Evolutionary conservation across 2,329 filamentous ascomycete genomes (phyloP).

Genomic region (Sporothrix pseudoabietina): DNA sequence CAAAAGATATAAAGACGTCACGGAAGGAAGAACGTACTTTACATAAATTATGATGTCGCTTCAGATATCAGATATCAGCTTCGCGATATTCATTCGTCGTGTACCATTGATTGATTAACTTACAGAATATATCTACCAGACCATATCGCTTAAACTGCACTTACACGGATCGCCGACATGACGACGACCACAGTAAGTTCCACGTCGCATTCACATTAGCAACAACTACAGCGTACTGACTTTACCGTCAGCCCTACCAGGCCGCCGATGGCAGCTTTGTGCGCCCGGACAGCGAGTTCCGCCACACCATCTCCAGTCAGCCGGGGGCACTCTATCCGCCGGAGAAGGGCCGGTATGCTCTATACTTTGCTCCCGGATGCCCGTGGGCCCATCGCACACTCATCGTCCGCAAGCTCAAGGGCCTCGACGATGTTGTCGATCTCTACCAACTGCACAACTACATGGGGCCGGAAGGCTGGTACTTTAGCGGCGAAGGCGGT

Average conservation of each 20-base stretch:
- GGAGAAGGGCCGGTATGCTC: slow-evolving; percentile 61
- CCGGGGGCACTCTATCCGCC: slow-evolving; percentile 57
- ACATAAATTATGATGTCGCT: too few species aligned
- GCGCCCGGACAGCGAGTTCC: slow-evolving; percentile 57
- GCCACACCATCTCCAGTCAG: slow-evolving; percentile 56
- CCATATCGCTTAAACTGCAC: background rate
- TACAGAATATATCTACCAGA: too few species aligned
- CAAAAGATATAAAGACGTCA: slow-evolving; percentile 3
- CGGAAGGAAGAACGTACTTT: background rate
- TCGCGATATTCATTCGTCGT: too few species aligned
- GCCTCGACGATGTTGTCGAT: slow-evolving; percentile 68
- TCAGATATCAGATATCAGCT: too few species aligned
- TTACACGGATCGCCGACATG: background rate
- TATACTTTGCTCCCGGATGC: slow-evolving; percentile 63
- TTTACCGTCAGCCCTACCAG: slow-evolving; percentile 15
- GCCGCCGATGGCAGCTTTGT: slow-evolving; percentile 51
- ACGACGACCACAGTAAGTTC: background rate
- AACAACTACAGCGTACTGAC: background rate
- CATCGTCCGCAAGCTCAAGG: slow-evolving; percentile 72
- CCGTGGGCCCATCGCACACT: slow-evolving; percentile 74
- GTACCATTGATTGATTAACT: too few species aligned
- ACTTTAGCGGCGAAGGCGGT: slow-evolving; percentile 49
- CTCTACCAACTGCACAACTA: slow-evolving; percentile 70
- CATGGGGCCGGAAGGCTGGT: slow-evolving; percentile 62
- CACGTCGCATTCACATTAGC: background rate